Percentiles rank a stretch among this genome's conserved stretches.
Evolutionary conservation across 192 early-diverging fungal species (phyloP).

Genomic region (Diversispora eburnea): DNA sequence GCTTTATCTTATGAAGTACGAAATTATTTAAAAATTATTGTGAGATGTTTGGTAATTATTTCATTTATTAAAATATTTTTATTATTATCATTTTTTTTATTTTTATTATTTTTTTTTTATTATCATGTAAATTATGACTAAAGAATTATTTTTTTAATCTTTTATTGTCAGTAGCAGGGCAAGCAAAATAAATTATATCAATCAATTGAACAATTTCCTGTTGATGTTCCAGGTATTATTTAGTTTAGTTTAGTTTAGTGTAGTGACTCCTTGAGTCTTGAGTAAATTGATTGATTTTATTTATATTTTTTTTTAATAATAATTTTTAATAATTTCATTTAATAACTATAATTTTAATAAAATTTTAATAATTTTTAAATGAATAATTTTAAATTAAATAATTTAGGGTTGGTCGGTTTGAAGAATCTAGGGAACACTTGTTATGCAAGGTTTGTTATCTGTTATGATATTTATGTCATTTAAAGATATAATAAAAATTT

Average conservation of each 20-base stretch:
- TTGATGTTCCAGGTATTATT: conserved; percentile 18
- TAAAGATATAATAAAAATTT: neutral
- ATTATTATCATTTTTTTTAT: neutral
- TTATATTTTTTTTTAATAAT: too few species aligned
- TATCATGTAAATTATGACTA: neutral
- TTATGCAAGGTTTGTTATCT: conserved; percentile 27
- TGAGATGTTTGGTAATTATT: conserved; percentile 39
- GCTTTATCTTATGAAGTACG: conserved; percentile 29
- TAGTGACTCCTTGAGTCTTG: too few species aligned
- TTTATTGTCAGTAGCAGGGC: conserved; percentile 22
- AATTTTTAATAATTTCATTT: too few species aligned
- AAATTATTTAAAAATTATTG: conserved; percentile 35
- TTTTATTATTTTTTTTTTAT: neutral
- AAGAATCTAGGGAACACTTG: conserved; percentile 45
- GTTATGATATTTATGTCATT: too few species aligned
- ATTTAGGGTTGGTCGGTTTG: conserved; percentile 40
- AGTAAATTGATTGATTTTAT: too few species aligned
- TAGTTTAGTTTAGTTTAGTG: too few species aligned
- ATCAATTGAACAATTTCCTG: neutral
- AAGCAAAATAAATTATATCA: conserved; percentile 18
- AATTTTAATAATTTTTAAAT: too few species aligned
- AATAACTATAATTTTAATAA: too few species aligned
- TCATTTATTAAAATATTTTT: neutral
- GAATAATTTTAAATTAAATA: neutral
- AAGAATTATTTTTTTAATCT: neutral